Evolutionary conservation across 768 basidiomycete species (phyloP), one percentile per base, ranked within the genome.

Genomic region (Auriscalpium orientale): DNA sequence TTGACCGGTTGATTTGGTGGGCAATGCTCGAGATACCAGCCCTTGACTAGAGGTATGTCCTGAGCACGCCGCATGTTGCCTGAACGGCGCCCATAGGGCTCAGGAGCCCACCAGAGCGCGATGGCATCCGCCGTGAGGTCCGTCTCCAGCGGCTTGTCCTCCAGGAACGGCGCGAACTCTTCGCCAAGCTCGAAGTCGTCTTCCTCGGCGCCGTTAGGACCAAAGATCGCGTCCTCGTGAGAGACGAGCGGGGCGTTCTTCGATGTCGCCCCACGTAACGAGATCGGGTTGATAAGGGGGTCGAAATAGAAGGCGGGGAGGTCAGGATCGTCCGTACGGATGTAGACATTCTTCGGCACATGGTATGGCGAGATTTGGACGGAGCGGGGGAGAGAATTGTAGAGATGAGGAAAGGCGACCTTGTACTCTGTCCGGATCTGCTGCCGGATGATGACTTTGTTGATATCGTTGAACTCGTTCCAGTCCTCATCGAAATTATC

Each of bases 391-490:
- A 97, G 79, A 37, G 97, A 97, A 73, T 99, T 99, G 75, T 99
- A 99, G 1, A 99, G 80, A 66, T 99, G 95, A 35, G 97, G 95
- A 79, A 98, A 98, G 2, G 95, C 95, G 51, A 99, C 94, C 70
- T 95, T 98, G 81, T 99, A 98, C 73, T 99, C 97, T 2, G 95
- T 98, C 47, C 97, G 83, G 60, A 98, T 95, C 70, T 97, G 92
- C 67, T 98, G 94, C 20, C 97, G 94, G 63, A 99, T 98, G 70
- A 99, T 95, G 66, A 99, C 89, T 72, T 99, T 99, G 75, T 97
- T 95, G 72, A 98, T 97, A 67, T 99, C 97, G 68, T 99, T 99
- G 66, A 99, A 99, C 70, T 97, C 94, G 70, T 97, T 97, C 94
- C 94, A 97, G 67, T 99, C 97, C 68, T 98, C 97, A 66, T 99